Evolutionary conservation across 352 stramenopile species (phyloP), one percentile per base, ranked within the genome.

Genomic region (Pythium volutum): DNA sequence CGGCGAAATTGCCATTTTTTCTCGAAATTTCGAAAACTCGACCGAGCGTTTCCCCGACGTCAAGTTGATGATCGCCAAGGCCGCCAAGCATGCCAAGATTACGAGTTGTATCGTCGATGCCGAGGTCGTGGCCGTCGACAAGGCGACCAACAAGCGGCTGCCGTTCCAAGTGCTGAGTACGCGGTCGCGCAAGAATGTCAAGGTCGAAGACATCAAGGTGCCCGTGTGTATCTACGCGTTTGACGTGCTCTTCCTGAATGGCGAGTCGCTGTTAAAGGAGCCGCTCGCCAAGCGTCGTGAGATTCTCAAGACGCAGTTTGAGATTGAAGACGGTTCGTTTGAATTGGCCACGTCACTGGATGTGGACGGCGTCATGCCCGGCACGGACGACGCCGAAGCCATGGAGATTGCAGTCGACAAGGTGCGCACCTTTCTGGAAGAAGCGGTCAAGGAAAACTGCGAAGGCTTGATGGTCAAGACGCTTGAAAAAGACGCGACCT

Each of bases 381-480:
- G 90, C 26, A 80, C 82, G 87, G 74, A 98, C 71, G 72, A 95
- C 65, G 39, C 74, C 56, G 59, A 97, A 91, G 71, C 90, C 23
- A 98, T 90, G 83, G 82, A 95, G 69, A 73, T 81, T 47, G 80
- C 79, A 4, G 82, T 94, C 0, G 76, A 90, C 15, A 88, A 77
- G 31, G 79, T 95, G n/a, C 83, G 80, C 34, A 88, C 90, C 22
- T 99, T 99, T 73, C 71, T 99, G 12, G 95, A 99, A 62, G 79
- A 92, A 46, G 89, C 96, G 12, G 89, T 98, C 43, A 91, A 94
- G 25, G 88, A 95, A 49, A 94, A 97, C 50, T 98, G 93, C 62
- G 95, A 98, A 73, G 95, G 98, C 16, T 80, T 99, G 26, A 99
- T 99, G 97, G 96, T 99, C n/a, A 99, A 99, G 76, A 99, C 97